These are phyloP conservation scores for Tilletiaria anomala DNA, from an alignment of 1,284 basidiomycete genomes.

Conservation along the genomic window DNA sequence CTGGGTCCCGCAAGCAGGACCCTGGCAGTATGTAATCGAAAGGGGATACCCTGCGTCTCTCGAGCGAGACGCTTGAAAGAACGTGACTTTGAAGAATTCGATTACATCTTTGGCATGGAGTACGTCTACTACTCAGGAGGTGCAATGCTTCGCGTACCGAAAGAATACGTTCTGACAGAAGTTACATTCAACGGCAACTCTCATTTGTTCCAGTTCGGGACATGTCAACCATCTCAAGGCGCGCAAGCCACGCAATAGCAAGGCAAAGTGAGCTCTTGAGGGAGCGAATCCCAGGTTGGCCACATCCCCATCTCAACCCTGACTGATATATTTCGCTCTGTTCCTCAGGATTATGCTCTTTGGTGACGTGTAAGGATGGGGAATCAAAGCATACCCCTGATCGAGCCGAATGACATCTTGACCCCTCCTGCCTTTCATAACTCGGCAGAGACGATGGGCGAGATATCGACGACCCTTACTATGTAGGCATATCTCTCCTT, in stretches of 20 bases:
- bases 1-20: constrained; percentile 39
- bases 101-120: constrained; percentile 45
- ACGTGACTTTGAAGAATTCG: constrained; percentile 40
- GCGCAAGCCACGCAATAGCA: constrained; percentile 28
- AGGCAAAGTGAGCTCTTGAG: constrained; percentile 10
- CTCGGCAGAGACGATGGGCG: constrained; percentile 1
- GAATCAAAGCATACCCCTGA: too few relatives aligned
- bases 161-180: too few relatives aligned
- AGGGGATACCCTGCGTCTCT: constrained; percentile 40
- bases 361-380: too few relatives aligned
- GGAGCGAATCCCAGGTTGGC: background rate
- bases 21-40: constrained; percentile 40
- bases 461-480: constrained; percentile 7
- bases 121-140: constrained; percentile 2
- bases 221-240: constrained; percentile 39
- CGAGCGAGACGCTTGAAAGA: constrained; percentile 38
- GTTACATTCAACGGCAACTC: too few relatives aligned
- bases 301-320: too few relatives aligned
- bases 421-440: constrained; percentile 2
- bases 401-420: too few relatives aligned
- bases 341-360: too few relatives aligned
- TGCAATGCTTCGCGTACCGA: background rate
- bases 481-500: too few relatives aligned
- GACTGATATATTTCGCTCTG: background rate
- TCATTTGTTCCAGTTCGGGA: too few relatives aligned